Conservation (phyloP, 2,329 filamentous ascomycete species). For the Juglanconis sp. region DNA sequence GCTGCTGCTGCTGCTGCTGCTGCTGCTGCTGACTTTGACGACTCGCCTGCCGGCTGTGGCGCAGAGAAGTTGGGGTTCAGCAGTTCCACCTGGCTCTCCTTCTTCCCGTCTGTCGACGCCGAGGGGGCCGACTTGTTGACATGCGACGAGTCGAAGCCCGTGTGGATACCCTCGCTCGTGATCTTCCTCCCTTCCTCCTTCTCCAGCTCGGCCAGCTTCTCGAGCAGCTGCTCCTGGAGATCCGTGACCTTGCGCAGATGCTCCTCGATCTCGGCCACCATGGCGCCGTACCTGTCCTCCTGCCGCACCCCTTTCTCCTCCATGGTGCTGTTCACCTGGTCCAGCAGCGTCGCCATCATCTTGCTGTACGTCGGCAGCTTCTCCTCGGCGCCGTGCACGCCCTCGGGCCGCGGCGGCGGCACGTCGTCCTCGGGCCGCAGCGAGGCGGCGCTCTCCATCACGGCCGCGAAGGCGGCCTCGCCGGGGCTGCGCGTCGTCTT, state of each 20-base stretch:
- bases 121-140: slow-evolving; percentile 57
- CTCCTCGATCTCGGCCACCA: slow-evolving; percentile 71
- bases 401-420: slow-evolving; percentile 71
- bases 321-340: slow-evolving; percentile 83
- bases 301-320: slow-evolving; percentile 68
- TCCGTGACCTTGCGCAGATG: slow-evolving; percentile 76
- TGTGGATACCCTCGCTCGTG: slow-evolving; percentile 84
- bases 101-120: slow-evolving; percentile 41
- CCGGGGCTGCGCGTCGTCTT: slow-evolving; percentile 56
- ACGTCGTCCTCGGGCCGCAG: slow-evolving; percentile 70
- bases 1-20: slow-evolving; percentile 28
- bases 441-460: slow-evolving; percentile 73
- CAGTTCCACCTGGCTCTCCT: slow-evolving; percentile 62
- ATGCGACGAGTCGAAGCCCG: slow-evolving; percentile 84
- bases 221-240: slow-evolving; percentile 71
- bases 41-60: slow-evolving; percentile 22
- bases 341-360: slow-evolving; percentile 96
- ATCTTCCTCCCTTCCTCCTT: slow-evolving; percentile 85
- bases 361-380: slow-evolving; percentile 82
- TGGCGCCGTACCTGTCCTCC: slow-evolving; percentile 67
- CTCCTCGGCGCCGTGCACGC: slow-evolving; percentile 70
- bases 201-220: slow-evolving; percentile 77
- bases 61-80: slow-evolving; percentile 63
- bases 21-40: slow-evolving; percentile 27
- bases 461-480: slow-evolving; percentile 81